Conservation (phyloP, 306 rosid genomes). For the Acacia melanoxylon region DNA sequence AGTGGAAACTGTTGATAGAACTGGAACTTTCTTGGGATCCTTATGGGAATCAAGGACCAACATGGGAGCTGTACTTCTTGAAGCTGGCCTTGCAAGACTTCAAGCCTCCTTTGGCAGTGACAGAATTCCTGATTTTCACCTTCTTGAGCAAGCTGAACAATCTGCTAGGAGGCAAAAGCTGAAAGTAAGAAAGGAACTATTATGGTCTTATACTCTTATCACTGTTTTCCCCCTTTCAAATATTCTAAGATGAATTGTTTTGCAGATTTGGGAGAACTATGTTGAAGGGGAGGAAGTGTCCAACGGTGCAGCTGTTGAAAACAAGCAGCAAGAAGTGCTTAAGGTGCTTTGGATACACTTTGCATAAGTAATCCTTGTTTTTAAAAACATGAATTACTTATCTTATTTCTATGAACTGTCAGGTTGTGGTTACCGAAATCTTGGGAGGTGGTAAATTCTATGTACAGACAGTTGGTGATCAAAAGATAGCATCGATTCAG, state of each 20-base stretch:
- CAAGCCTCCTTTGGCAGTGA: constrained; percentile 88
- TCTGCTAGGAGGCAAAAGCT: constrained; percentile 79
- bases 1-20: constrained; percentile 94
- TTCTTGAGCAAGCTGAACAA: constrained; percentile 86
- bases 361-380: constrained; percentile 26
- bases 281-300: constrained; percentile 95
- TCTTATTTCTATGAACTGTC: constrained; percentile 26
- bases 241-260: constrained; percentile 37
- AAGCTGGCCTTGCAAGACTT: constrained; percentile 92
- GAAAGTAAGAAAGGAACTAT: constrained; percentile 60
- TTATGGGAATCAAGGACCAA: constrained; percentile 87
- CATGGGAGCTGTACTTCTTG: constrained; percentile 72
- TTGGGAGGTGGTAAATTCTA: constrained; percentile 91
- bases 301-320: constrained; percentile 64
- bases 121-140: constrained; percentile 81
- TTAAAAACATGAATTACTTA: constrained; percentile 33
- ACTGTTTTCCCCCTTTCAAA: constrained; percentile 16
- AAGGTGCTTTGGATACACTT: constrained; percentile 55
- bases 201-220: neutral
- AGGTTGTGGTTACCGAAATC: constrained; percentile 87
- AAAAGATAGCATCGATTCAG: constrained; percentile 77
- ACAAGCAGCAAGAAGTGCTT: constrained; percentile 90
- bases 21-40: constrained; percentile 96
- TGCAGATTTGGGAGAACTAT: constrained; percentile 96
- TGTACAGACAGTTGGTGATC: constrained; percentile 89